A percentile compares a stretch with the other conserved stretches of the same genome.
Conservation (phyloP, 2,329 filamentous ascomycete genomes). For the Stemphylium vesicarium region DNA sequence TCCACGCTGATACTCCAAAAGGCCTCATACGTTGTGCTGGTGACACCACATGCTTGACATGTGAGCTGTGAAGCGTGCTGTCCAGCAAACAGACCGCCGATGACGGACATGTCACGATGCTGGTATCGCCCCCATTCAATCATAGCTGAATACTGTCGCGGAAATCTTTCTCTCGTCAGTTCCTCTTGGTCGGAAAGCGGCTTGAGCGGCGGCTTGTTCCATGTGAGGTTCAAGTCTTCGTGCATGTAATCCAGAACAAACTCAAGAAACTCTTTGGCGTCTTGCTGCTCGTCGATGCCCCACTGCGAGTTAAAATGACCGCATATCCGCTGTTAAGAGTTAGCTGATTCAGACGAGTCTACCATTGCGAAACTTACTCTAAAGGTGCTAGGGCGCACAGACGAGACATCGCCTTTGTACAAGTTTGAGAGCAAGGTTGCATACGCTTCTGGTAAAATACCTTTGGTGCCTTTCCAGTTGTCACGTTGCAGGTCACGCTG, state of each 20-base stretch:
- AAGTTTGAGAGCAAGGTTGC: slow-evolving; percentile 66
- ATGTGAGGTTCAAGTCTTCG: slow-evolving; percentile 80
- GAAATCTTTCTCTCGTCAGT: slow-evolving; percentile 64
- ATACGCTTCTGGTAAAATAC: slow-evolving; percentile 67
- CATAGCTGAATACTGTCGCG: slow-evolving; percentile 68
- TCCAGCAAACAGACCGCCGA: slow-evolving; percentile 80
- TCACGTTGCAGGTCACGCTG: slow-evolving; percentile 63
- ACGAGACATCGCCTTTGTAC: slow-evolving; percentile 64
- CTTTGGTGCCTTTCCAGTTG: slow-evolving; percentile 70
- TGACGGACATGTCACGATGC: slow-evolving; percentile 73
- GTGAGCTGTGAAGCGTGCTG: slow-evolving; percentile 68
- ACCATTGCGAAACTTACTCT: slow-evolving; percentile 38
- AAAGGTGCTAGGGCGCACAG: slow-evolving; percentile 55
- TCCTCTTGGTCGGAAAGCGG: slow-evolving; percentile 67
- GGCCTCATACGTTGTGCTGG: slow-evolving; percentile 70
- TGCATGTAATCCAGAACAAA: slow-evolving; percentile 83
- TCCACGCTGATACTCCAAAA: slow-evolving; percentile 76
- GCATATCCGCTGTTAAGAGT: slow-evolving; percentile 60
- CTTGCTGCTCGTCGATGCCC: slow-evolving; percentile 80
- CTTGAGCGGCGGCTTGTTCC: slow-evolving; percentile 63
- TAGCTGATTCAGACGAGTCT: slow-evolving; percentile 14
- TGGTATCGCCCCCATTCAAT: slow-evolving; percentile 78
- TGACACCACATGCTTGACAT: slow-evolving; percentile 67
- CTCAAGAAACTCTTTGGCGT: slow-evolving; percentile 86
- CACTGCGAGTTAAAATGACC: slow-evolving; percentile 70